Percentiles rank a stretch among this genome's conserved stretches.
phyloP scores from a whole-genome alignment of 192 early-diverging fungal species.

The Coemansia sp. region DNA sequence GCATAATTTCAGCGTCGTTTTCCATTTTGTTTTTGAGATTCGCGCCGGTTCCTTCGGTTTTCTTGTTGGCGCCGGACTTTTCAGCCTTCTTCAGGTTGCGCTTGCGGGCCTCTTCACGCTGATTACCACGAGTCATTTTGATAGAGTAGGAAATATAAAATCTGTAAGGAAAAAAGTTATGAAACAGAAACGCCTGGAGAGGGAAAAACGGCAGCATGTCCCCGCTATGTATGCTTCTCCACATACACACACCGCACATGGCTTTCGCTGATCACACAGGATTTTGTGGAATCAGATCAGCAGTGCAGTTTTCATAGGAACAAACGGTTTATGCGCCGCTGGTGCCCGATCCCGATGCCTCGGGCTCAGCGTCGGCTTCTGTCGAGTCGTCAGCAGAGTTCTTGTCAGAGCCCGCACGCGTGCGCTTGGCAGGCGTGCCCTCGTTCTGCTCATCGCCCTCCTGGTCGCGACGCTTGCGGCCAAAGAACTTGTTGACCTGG shows the following conservation, averaged over 20 bases:
- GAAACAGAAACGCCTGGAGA: not conserved
- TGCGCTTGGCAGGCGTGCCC: slow-evolving; percentile 23
- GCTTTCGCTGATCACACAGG: too few species aligned
- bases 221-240: too few species aligned
- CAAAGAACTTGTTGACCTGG: slow-evolving; percentile 52
- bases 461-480: slow-evolving; percentile 24
- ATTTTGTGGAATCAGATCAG: too few species aligned
- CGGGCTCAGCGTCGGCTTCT: too few species aligned
- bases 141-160: not conserved
- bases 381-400: not conserved
- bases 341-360: too few species aligned
- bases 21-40: slow-evolving; percentile 37
- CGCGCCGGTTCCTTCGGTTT: slow-evolving; percentile 21
- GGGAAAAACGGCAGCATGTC: not conserved
- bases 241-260: too few species aligned
- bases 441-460: slow-evolving; percentile 3
- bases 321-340: too few species aligned
- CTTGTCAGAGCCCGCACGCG: slow-evolving; percentile 20
- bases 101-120: slow-evolving; percentile 54
- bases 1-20: slow-evolving; percentile 50
- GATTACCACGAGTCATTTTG: slow-evolving; percentile 56
- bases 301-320: too few species aligned
- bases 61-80: slow-evolving; percentile 33
- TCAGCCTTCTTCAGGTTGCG: slow-evolving; percentile 47
- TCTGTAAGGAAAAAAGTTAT: not conserved